These are phyloP conservation scores for Gaertneriomyces semiglobifer DNA, from an alignment of 192 early-diverging fungal genomes.

Conservation along the genomic window DNA sequence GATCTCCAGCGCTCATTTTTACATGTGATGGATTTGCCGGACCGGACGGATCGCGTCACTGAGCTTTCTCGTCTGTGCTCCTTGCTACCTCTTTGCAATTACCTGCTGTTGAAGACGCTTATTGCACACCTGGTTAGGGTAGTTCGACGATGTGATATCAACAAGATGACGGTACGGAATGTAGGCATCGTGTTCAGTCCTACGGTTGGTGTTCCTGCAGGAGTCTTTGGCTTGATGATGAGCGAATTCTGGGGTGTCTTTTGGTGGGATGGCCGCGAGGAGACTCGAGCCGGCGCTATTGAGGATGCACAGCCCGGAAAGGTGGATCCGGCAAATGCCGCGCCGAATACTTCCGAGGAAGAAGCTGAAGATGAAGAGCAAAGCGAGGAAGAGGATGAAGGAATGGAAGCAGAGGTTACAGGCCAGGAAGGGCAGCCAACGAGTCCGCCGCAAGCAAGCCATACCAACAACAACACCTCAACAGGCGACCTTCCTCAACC, in stretches of 20 bases:
- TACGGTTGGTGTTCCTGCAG: conserved; percentile 87
- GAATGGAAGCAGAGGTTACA: not conserved
- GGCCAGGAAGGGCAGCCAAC: not conserved
- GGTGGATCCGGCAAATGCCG: not conserved
- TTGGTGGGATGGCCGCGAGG: conserved; percentile 21
- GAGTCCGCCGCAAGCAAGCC: not conserved
- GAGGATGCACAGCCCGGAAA: not conserved
- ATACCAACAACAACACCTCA: not conserved
- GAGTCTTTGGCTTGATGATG: conserved; percentile 90
- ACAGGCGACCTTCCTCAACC: conserved; percentile 14
- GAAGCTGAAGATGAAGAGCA: not conserved
- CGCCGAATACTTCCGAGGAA: not conserved
- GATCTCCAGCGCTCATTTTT: conserved; percentile 83
- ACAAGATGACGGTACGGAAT: conserved; percentile 95
- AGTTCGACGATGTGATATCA: conserved; percentile 75
- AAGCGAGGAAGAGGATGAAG: not conserved
- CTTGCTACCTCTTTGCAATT: conserved; percentile 80
- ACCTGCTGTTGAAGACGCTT: conserved; percentile 80
- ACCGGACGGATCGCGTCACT: conserved; percentile 74
- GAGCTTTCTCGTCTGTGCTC: conserved; percentile 79
- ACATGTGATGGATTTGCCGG: conserved; percentile 74
- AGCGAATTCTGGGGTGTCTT: conserved; percentile 65
- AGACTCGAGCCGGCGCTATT: conserved; percentile 5
- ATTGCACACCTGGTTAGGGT: conserved; percentile 88
- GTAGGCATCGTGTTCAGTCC: conserved; percentile 95